A percentile compares a stretch with the other conserved stretches of the same genome.
Evolutionary conservation across 2,329 filamentous ascomycete species (phyloP).

Genomic region (Stagonosporopsis cucurbitacearum): DNA sequence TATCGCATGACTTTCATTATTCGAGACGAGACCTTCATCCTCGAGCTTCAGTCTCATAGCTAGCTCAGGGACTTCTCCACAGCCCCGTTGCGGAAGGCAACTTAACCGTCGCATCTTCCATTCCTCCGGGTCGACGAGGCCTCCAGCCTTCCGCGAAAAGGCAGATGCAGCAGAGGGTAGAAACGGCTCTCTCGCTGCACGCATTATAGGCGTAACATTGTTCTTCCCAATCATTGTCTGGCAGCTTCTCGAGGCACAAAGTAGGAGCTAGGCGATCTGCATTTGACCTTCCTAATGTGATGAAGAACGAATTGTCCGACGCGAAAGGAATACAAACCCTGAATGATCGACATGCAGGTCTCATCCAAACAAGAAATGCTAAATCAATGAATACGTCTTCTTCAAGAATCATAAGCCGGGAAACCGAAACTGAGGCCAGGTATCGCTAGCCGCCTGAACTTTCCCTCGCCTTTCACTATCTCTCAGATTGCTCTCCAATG

Average conservation of each 20-base stretch:
- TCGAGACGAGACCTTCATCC: slow-evolving; percentile 8
- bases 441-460: slow-evolving; percentile 4
- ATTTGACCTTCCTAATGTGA: slow-evolving; percentile 5
- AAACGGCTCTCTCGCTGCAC: neutral
- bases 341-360: slow-evolving; percentile 13
- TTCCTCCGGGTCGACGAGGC: neutral
- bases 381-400: slow-evolving; percentile 3
- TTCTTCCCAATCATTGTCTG: neutral
- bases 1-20: slow-evolving; percentile 4
- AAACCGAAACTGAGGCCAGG: neutral
- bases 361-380: slow-evolving; percentile 6
- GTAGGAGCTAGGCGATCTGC: slow-evolving; percentile 7
- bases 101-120: slow-evolving; percentile 13
- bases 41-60: slow-evolving; percentile 4
- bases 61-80: slow-evolving; percentile 17
- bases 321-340: slow-evolving; percentile 13
- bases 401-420: neutral
- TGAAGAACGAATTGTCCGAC: slow-evolving; percentile 5
- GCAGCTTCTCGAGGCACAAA: neutral
- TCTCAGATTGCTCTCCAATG: too few relatives aligned
- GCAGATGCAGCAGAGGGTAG: slow-evolving; percentile 7
- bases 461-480: too few relatives aligned
- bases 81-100: slow-evolving; percentile 18
- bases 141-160: slow-evolving; percentile 11
- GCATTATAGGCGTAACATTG: neutral